Evolutionary conservation across 2,329 filamentous ascomycete genomes (phyloP), one percentile per base, ranked within the genome.

Genomic region (Zymoseptoria pseudotritici): DNA sequence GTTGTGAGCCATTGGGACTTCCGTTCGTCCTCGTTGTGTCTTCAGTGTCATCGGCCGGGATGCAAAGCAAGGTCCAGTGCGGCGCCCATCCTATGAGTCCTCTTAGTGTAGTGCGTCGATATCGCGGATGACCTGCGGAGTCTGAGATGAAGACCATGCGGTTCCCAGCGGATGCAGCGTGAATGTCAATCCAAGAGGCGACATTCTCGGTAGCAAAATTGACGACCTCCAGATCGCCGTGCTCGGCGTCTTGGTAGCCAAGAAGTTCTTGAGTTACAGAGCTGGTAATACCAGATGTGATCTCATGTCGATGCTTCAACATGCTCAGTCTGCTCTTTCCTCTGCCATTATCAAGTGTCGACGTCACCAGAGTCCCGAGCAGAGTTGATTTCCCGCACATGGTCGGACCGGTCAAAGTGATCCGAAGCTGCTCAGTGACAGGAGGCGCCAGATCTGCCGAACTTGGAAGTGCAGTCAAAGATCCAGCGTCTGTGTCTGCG

Each of bases 11-110:
- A 19, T 80, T 76, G 0, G 80, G 82, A 58, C 78, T 77, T 6
- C 77, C 77, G 26, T 69, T 67, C 61, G 71, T 75, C 3, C 72
- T 70, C n/a, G 71, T 66, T 50, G 72, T 69, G 54, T 76, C 74
- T 53, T 87, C 84, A 10, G 82, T 79, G 64, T 88, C 88, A 69
- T 94, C 89, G 42, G 90, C 91, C 53, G 91, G 86, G 62, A 97
- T 85, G 66, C 95, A 97, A 2, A 97, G 80, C 21, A 96, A 74
- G 1, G 90, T 91, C 87, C 94, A 99, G 72, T 97, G 91, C 8
- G 94, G 94, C 46, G 90, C 89, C 92, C 94, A 97, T 53, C 92
- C 94, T 64, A 99, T 83, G n/a, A 99, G 79, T 0, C 92, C 91
- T 61, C 93, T 85, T 57, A 97, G 80, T 2, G 91, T 93, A 5